Conservation (phyloP, 306 rosid genomes). For the Quercus bicolor region DNA sequence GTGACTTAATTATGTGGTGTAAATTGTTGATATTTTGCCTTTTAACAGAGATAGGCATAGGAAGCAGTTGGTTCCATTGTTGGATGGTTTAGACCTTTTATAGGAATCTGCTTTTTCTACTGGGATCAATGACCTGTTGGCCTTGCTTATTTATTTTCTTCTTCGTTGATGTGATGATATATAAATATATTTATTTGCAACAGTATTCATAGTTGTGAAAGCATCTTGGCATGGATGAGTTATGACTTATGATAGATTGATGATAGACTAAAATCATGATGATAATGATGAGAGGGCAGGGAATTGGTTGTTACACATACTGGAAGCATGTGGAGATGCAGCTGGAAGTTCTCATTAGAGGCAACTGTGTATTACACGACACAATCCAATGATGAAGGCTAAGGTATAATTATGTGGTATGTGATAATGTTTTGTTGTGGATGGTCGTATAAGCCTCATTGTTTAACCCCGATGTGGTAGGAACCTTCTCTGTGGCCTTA, state of each 20-base stretch:
- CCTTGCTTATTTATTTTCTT: background rate
- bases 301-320: too few species aligned
- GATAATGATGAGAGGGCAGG: too few species aligned
- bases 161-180: background rate
- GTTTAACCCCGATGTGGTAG: too few species aligned
- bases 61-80: slow-evolving; percentile 12
- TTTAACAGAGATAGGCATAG: slow-evolving; percentile 25
- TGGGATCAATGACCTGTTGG: background rate
- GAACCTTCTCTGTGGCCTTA: too few species aligned
- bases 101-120: background rate
- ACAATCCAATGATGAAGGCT: too few species aligned
- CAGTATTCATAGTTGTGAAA: background rate
- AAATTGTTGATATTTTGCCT: slow-evolving; percentile 29
- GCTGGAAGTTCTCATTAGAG: too few species aligned
- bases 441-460: too few species aligned
- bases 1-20: slow-evolving; percentile 13
- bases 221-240: background rate
- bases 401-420: too few species aligned
- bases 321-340: too few species aligned
- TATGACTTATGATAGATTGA: background rate
- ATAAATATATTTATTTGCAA: background rate
- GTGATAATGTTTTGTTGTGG: too few species aligned
- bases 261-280: background rate
- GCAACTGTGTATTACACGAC: too few species aligned
- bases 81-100: background rate